These are phyloP conservation scores for Coemansia sp. DNA, from an alignment of 371 early-diverging fungal genomes.

Conservation along the genomic window DNA sequence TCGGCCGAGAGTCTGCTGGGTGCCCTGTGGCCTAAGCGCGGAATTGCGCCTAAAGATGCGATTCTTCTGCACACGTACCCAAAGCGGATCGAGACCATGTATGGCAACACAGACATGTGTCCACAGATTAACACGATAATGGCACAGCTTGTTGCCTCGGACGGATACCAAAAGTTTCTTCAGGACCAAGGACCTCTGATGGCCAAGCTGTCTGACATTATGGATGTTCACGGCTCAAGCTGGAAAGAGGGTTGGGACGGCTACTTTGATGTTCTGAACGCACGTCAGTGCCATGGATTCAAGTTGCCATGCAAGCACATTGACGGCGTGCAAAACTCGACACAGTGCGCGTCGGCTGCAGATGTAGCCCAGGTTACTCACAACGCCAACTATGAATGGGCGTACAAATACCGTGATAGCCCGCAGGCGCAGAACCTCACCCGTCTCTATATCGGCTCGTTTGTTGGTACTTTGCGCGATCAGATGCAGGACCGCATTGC, in stretches of 20 bases:
- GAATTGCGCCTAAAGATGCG: conserved; percentile 6
- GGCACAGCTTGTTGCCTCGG: conserved; percentile 18
- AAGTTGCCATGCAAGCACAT: conserved; percentile 53
- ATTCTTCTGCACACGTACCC: conserved; percentile 55
- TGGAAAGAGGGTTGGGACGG: conserved; percentile 48
- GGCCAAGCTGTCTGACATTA: conserved; percentile 36
- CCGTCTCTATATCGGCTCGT: conserved; percentile 54
- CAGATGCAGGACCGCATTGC: conserved; percentile 46
- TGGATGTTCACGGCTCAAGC: conserved; percentile 21
- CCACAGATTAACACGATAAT: conserved; percentile 43
- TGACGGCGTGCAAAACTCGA: neutral
- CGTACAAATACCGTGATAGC: conserved; percentile 52
- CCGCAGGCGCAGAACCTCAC: conserved; percentile 45
- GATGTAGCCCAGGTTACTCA: conserved; percentile 41
- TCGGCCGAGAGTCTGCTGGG: conserved; percentile 57
- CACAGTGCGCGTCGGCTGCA: conserved; percentile 49
- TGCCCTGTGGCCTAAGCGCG: conserved; percentile 54
- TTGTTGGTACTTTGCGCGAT: conserved; percentile 55
- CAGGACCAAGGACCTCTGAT: conserved; percentile 35
- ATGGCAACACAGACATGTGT: conserved; percentile 53
- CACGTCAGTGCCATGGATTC: conserved; percentile 55
- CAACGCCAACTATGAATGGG: conserved; percentile 49
- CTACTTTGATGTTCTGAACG: conserved; percentile 55
- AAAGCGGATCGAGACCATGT: conserved; percentile 55
- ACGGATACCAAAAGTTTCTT: conserved; percentile 49